Base-by-base conservation (phyloP, 495 filamentous ascomycete species). In the Clohesyomyces aquaticus region DNA sequence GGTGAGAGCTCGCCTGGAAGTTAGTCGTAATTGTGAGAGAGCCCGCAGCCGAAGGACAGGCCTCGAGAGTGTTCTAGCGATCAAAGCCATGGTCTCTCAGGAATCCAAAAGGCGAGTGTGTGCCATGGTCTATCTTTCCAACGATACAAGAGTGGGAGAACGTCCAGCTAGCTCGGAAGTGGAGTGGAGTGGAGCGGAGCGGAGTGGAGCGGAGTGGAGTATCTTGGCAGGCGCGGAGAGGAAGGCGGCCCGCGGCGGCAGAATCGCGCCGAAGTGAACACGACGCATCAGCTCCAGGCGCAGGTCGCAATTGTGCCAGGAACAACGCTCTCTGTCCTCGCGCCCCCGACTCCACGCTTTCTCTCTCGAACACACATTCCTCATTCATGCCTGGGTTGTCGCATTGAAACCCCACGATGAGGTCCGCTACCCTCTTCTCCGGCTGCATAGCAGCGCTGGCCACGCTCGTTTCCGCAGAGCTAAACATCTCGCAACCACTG, bases 401-500 rank as follows among this genome's bases (percentile, higher is more conserved):
- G 46, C 23, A 27, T 29, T 53, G 42, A 72, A 73, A 55, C 59
- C 55, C n/a, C 51, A 74, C 55, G 6, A 77, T 78, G 76, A 75
- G 70, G 70, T 69, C 70, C 19, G 28, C 65, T 49, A 35, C 42
- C 3, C 29, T 73, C 26, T 28, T 71, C 22, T 35, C 60, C 4
- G 59, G 61, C 65, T 77, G 70, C 56, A 35, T 78, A 12, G 47
- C 61, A 71, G 68, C 48, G 23, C 47, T 73, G 9, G 67, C 63
- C 11, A 68, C 61, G 35, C 29, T 63, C 50, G 63, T 53, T 35
- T 27, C 68, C 25, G 77, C 77, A 41, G 77, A 79, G 35, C 59
- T 73, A 27, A 77, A 74, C 64, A 35, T 72, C 43, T 74, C 73
- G 32, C 62, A 72, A 62, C 75, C 79, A 18, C 71, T 78, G 47